Evolutionary conservation across 495 filamentous ascomycete species (phyloP).

Genomic region (Aspergillus sclerotioniger): DNA sequence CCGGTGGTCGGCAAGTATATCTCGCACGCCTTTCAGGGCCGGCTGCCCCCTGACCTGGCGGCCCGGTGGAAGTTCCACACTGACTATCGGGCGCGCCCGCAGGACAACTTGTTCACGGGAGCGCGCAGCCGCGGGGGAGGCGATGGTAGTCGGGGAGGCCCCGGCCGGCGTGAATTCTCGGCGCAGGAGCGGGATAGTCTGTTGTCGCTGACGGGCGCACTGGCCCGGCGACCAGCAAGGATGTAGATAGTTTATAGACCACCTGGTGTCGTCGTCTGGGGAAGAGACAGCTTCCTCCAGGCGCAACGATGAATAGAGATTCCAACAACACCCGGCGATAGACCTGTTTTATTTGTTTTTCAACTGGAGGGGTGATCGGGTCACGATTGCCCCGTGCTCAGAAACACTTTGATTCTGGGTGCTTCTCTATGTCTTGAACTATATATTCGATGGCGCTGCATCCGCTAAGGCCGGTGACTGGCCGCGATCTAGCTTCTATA

Average conservation of each 20-base stretch:
- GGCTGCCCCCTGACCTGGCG: constrained; percentile 29
- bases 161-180: constrained; percentile 30
- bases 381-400: too few species aligned
- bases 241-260: neutral
- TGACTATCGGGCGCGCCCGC: constrained; percentile 24
- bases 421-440: too few species aligned
- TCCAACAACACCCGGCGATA: too few species aligned
- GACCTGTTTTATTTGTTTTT: too few species aligned
- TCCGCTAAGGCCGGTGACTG: too few species aligned
- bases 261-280: too few species aligned
- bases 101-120: constrained; percentile 27
- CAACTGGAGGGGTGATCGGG: too few species aligned
- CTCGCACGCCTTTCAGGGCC: constrained; percentile 37
- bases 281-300: too few species aligned
- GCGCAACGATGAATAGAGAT: too few species aligned
- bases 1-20: constrained; percentile 48
- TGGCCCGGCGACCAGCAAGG: neutral
- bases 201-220: constrained; percentile 19
- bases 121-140: constrained; percentile 12
- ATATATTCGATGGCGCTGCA: too few species aligned
- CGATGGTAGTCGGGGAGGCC: constrained; percentile 34
- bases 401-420: too few species aligned
- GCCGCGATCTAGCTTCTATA: too few species aligned
- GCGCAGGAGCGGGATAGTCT: constrained; percentile 19
- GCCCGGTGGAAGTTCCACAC: constrained; percentile 38